Evolutionary conservation across 129 eudicot genomes (phyloP).

Genomic region (Tagetes erecta): DNA sequence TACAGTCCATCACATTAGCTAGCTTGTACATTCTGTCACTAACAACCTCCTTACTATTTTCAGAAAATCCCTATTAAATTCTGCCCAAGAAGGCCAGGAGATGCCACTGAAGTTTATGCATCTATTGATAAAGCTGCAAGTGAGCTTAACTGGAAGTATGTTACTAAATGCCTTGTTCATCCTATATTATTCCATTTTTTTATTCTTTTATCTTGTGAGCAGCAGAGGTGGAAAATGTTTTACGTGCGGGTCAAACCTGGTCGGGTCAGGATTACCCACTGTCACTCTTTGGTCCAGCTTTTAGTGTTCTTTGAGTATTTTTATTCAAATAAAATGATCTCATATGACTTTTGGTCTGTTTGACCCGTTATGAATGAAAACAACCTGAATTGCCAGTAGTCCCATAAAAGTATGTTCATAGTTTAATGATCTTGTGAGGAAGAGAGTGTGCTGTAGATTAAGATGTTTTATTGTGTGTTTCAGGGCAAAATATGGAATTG

Average conservation of each 20-base stretch:
- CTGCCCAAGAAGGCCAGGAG: constrained; percentile 94
- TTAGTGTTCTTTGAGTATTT: background rate
- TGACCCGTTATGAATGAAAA: background rate
- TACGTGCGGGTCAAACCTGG: background rate
- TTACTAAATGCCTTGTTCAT: constrained; percentile 3
- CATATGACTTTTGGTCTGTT: background rate
- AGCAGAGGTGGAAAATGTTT: background rate
- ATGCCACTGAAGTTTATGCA: constrained; percentile 94
- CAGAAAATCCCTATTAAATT: constrained; percentile 90
- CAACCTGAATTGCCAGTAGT: background rate
- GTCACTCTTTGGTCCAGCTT: background rate
- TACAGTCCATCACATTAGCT: background rate
- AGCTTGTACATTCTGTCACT: constrained; percentile 3
- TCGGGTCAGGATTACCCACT: background rate
- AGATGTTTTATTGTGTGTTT: constrained; percentile 1
- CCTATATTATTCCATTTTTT: background rate
- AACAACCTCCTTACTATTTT: constrained; percentile 22
- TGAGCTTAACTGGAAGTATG: constrained; percentile 96
- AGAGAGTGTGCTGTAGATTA: background rate
- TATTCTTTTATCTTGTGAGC: too few relatives aligned
- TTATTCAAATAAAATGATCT: background rate
- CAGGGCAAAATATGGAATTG: constrained; percentile 89
- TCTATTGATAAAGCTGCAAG: constrained; percentile 74
- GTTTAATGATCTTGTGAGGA: background rate
- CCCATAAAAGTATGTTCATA: background rate